A percentile compares a stretch with the other conserved stretches of the same genome.
phyloP scores from a whole-genome alignment of 305 asterid species.

The Solanum hybrid region DNA sequence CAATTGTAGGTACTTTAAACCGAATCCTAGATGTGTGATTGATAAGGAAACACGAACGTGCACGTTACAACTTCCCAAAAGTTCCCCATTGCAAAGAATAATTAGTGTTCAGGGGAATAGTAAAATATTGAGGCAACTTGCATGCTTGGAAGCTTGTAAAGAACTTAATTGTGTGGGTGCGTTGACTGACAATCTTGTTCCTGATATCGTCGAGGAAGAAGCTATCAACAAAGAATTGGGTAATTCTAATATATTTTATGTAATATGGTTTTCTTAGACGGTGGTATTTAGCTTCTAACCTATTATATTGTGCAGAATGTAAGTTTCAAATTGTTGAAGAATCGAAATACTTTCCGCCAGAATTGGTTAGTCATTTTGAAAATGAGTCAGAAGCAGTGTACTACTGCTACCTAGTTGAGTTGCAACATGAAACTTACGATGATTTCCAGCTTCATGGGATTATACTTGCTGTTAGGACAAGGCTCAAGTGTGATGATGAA shows the following conservation, averaged over 20 bases:
- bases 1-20: conserved; percentile 56
- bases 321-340: conserved; percentile 17
- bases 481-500: conserved; percentile 35
- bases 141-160: conserved; percentile 79
- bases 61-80: conserved; percentile 53
- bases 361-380: conserved; percentile 33
- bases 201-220: conserved; percentile 58
- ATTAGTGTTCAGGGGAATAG: conserved; percentile 27
- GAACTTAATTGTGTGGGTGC: conserved; percentile 58
- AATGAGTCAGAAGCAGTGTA: conserved; percentile 16
- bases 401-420: conserved; percentile 42
- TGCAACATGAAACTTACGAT: conserved; percentile 20
- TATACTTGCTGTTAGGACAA: conserved; percentile 39
- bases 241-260: conserved; percentile 9
- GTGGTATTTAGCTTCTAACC: background rate
- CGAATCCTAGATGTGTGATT: conserved; percentile 44
- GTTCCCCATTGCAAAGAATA: conserved; percentile 41
- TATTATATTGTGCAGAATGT: conserved; percentile 25
- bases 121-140: conserved; percentile 52
- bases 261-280: background rate
- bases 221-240: conserved; percentile 29
- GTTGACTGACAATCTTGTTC: conserved; percentile 67
- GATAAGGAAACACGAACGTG: conserved; percentile 36
- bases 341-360: conserved; percentile 38
- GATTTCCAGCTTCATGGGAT: conserved; percentile 35